Percentiles rank a stretch among this genome's conserved stretches.
phyloP scores from a whole-genome alignment of 2,329 filamentous ascomycete species.

The Sphaerulina musiva region DNA sequence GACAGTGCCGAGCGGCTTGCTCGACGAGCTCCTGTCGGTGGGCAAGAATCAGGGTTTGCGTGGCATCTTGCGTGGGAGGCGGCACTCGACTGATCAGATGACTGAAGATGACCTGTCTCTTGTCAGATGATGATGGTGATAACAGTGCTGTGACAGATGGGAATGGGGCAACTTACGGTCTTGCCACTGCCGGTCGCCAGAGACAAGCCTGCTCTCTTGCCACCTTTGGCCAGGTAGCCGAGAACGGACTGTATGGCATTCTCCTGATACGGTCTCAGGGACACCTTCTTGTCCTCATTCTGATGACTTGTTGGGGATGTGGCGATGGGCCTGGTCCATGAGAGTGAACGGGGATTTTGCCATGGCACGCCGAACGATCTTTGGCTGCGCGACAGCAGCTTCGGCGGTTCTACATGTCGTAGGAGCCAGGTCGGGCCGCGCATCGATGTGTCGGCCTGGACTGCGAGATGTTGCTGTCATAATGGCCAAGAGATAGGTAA shows the following conservation, averaged over 20 bases:
- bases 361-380: not conserved
- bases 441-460: not conserved
- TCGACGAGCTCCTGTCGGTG: slow-evolving; percentile 91
- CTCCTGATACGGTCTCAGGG: slow-evolving; percentile 75
- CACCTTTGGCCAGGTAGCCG: slow-evolving; percentile 57
- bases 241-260: slow-evolving; percentile 80
- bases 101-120: slow-evolving; percentile 77
- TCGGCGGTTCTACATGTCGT: not conserved
- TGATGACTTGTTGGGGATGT: not conserved
- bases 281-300: slow-evolving; percentile 2
- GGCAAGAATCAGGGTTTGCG: slow-evolving; percentile 81
- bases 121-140: not conserved
- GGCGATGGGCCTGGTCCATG: slow-evolving; percentile 1
- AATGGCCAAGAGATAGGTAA: not conserved
- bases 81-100: slow-evolving; percentile 77
- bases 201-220: slow-evolving; percentile 74
- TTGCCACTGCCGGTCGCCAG: slow-evolving; percentile 83
- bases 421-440: not conserved
- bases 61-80: slow-evolving; percentile 50
- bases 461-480: not conserved
- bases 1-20: slow-evolving; percentile 83
- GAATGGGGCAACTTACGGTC: slow-evolving; percentile 41
- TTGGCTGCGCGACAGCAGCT: not conserved
- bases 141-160: not conserved
- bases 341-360: not conserved